Base-by-base conservation (phyloP, 140 eudicot species). In the Anethum foeniculum region DNA sequence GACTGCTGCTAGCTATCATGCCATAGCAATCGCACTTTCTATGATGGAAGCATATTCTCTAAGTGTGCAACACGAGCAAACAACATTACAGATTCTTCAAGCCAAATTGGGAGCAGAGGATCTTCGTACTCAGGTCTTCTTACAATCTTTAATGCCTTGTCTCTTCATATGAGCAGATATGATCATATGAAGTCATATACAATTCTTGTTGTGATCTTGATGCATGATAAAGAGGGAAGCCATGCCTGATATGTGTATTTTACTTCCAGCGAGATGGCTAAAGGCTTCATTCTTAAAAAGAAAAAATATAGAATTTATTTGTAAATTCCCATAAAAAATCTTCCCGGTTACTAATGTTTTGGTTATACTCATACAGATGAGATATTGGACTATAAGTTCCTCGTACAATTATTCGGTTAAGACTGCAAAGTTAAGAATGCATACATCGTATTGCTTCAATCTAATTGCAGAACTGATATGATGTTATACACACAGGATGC, bases 1-100 rank as follows among this genome's bases (percentile, higher is more conserved):
- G 97, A 96, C 99, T 80, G 99, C 99, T 90, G 98, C 99, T 43
- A 96, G 98, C 86, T 96, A 96, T 86, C 99, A 96, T 77, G 99
- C 99, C 78, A 96, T 96, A 83, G 99, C 99, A 75, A 96, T 93
- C 81, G 99, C 97, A 74, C 93, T 96, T 81, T 96, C 99, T 15
- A 82, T 96, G 82, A 96, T 96, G 99, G 99, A 96, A 85, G 99
- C 99, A 73, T 96, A 96, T 86, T 89, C 99, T n/a, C 86, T 96
- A 71, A 96, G 99, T 36, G 97, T 96, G 80, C 99, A 96, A 80
- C 99, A 96, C 81, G 99, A 96, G 76, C 97, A 96, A 88, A 96
- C 99, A 23, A 96, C 99, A 23, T 86, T 96, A 67, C 93, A 91
- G 81, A 96, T 96, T 88, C 98, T 96, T 85, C 97, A 93, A 90